Conservation (phyloP, 441 rosid species). For the Gossypium davidsonii region DNA sequence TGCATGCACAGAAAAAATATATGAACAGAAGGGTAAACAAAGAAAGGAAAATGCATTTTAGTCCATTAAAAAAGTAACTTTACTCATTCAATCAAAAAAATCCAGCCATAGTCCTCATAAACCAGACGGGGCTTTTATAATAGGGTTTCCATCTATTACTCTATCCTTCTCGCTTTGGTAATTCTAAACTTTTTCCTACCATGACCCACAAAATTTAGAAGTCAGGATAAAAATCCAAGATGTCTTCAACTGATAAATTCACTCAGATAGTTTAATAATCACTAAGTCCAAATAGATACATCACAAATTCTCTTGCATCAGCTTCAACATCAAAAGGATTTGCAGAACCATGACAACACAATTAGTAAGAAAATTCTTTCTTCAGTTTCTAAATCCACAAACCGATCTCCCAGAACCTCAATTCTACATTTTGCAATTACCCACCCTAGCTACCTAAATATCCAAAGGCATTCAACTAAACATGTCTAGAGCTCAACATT, state of each 20-base stretch:
- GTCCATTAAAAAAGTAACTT: not conserved
- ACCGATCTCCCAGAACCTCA: not conserved
- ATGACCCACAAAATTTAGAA: not conserved
- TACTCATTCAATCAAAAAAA: not conserved
- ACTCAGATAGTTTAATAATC: conserved; percentile 3
- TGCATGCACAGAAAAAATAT: not conserved
- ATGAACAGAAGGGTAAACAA: not conserved
- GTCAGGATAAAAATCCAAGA: not conserved
- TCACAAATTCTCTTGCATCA: not conserved
- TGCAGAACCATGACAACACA: not conserved
- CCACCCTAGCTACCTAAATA: conserved; percentile 1
- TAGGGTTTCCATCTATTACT: not conserved
- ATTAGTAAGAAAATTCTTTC: not conserved
- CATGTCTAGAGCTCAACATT: not conserved
- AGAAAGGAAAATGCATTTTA: not conserved
- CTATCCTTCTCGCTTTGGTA: conserved; percentile 4
- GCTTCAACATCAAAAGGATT: conserved; percentile 2
- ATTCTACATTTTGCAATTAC: not conserved
- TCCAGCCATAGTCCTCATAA: not conserved
- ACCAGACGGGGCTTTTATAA: not conserved
- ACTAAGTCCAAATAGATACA: not conserved
- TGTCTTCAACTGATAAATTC: not conserved
- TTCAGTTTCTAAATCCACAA: not conserved
- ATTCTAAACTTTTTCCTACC: not conserved
- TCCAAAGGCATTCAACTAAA: not conserved